Base-by-base conservation (phyloP, 2,329 filamentous ascomycete species). In the Grosmannia penicillata region DNA sequence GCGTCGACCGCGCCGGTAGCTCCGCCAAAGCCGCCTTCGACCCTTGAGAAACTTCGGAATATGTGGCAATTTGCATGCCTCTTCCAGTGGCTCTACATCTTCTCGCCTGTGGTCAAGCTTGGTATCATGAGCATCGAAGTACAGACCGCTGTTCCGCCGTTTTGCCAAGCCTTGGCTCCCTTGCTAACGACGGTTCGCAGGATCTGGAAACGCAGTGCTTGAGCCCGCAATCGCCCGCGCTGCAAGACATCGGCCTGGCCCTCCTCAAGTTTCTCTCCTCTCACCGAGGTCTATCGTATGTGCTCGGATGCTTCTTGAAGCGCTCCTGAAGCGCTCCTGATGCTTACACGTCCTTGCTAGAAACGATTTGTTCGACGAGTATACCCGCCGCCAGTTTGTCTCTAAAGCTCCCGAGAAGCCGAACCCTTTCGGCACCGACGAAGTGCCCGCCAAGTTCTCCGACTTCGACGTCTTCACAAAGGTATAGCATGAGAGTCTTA, bases 61-160 rank as follows among this genome's bases (percentile, higher is more conserved):
- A 86, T 83, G 70, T 96, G 89, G 87, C 82, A 95, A 58, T 95
- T 96, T 59, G 84, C 89, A 44, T 89, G 86, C 52, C 64, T 96
- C 8, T 86, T 81, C 61, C 89, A 98, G 60, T 98, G 86, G 71
- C 83, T 96, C 44, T 82, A 79, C 56, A 74, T 89, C 29, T 98
- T 98, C 57, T 87, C 89, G 44, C 78, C 81, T 51, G 78, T 78
- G 31, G 78, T 93, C 56, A 95, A 93, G 62, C 82, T 96, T 47
- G 80, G 93, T 45, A 77, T 81, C 53, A 70, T 95, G 45, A 85
- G 89, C 53, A 82, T 95, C 47, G 87, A 96, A 64, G 91, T 94
- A 73, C 25, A 53, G n/a, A n/a, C n/a, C n/a, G n/a, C n/a, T 41
- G 34, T 19, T 36, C 27, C 14, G 6, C 21, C 10, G 10, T 33